Conservation (phyloP, 805 yeast species). For the Tetrapisispora taiwanensis region DNA sequence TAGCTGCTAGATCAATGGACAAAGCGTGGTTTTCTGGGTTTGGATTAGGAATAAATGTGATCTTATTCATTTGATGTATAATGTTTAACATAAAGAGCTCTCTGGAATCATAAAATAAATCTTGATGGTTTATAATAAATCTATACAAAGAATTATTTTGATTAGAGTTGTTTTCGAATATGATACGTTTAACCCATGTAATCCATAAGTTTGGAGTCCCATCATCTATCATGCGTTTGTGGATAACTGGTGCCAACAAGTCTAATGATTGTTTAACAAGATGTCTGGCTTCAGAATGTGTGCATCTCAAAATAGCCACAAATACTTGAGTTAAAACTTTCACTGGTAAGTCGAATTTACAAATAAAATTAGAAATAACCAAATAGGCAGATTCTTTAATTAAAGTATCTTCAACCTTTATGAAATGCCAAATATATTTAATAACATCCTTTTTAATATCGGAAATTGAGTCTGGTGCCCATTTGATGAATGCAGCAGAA, state of each 20-base stretch:
- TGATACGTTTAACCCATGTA: slow-evolving; percentile 87
- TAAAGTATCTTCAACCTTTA: slow-evolving; percentile 77
- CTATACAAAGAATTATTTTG: slow-evolving; percentile 84
- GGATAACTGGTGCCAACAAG: slow-evolving; percentile 77
- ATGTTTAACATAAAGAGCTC: slow-evolving; percentile 84
- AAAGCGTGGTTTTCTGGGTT: slow-evolving; percentile 71
- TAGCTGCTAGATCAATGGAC: slow-evolving; percentile 82
- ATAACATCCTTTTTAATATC: slow-evolving; percentile 73
- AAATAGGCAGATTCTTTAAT: slow-evolving; percentile 91
- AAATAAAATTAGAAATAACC: slow-evolving; percentile 74
- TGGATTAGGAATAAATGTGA: slow-evolving; percentile 68
- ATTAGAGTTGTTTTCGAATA: slow-evolving; percentile 79
- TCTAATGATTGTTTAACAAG: slow-evolving; percentile 84
- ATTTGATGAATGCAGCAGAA: slow-evolving; percentile 65
- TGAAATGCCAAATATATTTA: slow-evolving; percentile 88
- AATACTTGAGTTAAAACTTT: slow-evolving; percentile 86
- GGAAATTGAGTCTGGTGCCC: slow-evolving; percentile 49
- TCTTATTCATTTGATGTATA: slow-evolving; percentile 84
- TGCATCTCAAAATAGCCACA: slow-evolving; percentile 77
- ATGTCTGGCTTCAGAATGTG: slow-evolving; percentile 73
- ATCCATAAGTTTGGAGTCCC: slow-evolving; percentile 60
- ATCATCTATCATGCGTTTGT: slow-evolving; percentile 46
- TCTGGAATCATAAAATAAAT: slow-evolving; percentile 72
- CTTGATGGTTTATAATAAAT: slow-evolving; percentile 78
- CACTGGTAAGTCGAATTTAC: slow-evolving; percentile 79